Evolutionary conservation across 257 asterid species (phyloP).

Genomic region (Thymus mandschuricus): DNA sequence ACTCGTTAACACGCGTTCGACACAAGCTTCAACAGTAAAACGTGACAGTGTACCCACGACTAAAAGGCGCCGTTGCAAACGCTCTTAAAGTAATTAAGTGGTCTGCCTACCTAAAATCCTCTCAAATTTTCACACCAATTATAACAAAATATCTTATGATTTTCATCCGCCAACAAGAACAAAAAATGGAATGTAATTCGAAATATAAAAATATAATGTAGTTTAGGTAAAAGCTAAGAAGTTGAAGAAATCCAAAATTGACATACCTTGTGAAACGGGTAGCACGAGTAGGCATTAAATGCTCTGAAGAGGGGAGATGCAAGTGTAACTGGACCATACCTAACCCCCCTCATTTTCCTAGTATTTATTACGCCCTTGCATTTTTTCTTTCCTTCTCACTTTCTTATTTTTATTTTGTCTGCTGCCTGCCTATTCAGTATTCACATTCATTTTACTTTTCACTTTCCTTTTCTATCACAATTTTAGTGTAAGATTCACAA

Average conservation of each 20-base stretch:
- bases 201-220: neutral
- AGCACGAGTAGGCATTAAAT: slow-evolving; percentile 29
- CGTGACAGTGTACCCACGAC: no score
- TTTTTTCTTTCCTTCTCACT: neutral
- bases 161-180: neutral
- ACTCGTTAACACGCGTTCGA: no score
- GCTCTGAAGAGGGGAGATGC: slow-evolving; percentile 15
- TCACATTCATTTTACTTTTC: neutral
- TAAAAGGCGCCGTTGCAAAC: no score
- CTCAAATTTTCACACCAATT: no score
- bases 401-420: neutral
- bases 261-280: slow-evolving; percentile 32
- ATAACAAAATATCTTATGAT: no score
- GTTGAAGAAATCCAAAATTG: slow-evolving; percentile 12
- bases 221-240: neutral
- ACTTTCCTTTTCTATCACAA: neutral
- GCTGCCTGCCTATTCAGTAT: no score
- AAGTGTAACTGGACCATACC: slow-evolving; percentile 38
- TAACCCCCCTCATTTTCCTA: slow-evolving; percentile 23
- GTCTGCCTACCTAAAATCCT: no score
- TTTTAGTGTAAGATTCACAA: no score
- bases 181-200: neutral
- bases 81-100: no score
- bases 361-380: slow-evolving; percentile 20
- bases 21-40: no score